phyloP scores from a whole-genome alignment of 1,139 yeast species.

The Candida neerlandica region DNA sequence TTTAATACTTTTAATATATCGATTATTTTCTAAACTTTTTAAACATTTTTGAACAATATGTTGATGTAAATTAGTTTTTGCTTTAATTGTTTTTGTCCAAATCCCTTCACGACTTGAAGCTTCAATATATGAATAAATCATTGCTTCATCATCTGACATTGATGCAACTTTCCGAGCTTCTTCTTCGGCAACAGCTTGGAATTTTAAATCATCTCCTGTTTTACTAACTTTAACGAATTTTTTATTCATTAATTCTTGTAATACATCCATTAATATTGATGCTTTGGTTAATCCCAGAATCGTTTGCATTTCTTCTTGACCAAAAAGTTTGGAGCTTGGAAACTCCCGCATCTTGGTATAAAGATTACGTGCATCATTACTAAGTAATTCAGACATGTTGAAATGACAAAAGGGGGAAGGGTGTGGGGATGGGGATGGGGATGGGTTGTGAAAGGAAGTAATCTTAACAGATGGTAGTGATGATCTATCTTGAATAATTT shows the following conservation, averaged over 20 bases:
- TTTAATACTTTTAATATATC: constrained; percentile 87
- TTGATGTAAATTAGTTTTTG: constrained; percentile 89
- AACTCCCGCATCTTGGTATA: constrained; percentile 61
- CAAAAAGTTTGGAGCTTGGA: constrained; percentile 48
- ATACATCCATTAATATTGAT: constrained; percentile 55
- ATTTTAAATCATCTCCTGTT: constrained; percentile 65
- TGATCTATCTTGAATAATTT: constrained; percentile 4
- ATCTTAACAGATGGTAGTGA: constrained; percentile 8
- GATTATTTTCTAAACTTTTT: constrained; percentile 78
- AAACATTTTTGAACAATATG: constrained; percentile 86
- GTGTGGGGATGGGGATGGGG: background rate
- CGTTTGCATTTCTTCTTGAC: constrained; percentile 61
- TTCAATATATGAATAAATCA: constrained; percentile 88
- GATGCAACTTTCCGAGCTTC: constrained; percentile 73
- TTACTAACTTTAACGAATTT: constrained; percentile 70
- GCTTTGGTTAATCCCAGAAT: constrained; percentile 37
- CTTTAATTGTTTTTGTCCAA: constrained; percentile 93
- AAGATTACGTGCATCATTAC: constrained; percentile 55
- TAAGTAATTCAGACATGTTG: constrained; percentile 25
- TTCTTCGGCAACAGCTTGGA: constrained; percentile 66
- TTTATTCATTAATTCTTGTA: constrained; percentile 66
- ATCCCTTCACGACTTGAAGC: constrained; percentile 94
- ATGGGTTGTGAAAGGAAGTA: constrained; percentile 2
- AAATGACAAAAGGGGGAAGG: background rate
- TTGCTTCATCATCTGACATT: constrained; percentile 86